Base-by-base conservation (phyloP, 352 stramenopile genomes). In the Globisporangium barbulae region DNA sequence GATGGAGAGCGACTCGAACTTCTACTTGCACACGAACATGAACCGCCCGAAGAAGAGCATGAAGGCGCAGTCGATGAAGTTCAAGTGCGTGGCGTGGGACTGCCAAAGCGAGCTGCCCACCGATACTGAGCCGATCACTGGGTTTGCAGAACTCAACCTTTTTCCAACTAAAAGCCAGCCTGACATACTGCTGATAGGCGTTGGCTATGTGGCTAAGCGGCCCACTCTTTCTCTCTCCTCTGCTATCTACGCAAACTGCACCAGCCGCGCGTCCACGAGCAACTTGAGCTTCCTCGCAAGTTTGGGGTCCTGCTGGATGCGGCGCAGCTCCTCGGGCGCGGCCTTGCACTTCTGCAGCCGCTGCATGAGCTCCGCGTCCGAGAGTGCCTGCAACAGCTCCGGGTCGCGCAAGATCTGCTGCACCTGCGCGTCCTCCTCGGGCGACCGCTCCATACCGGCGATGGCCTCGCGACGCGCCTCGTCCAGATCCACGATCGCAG, bases 1-100 rank as follows among this genome's bases (percentile, higher is more conserved):
- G 0, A 91, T 96, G 85, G 88, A 94, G 55, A 96, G 93, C 64
- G 85, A 85, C 13, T 83, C 79, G 5, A 96, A 96, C 58, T 96
- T 92, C 67, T 94, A 96, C 60, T 55, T 96, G 28, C 85, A 93
- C 62, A 83, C 79, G 41, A 74, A 67, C 37, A 84, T 77, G 19
- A 91, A 83, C 12, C 85, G 86, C 1, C 84, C 88, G 9, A 90
- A 90, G 67, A 94, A 94, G 73, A 84, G 94, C 58, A 89, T 90
- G 70, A 94, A 96, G 65, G 84, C 84, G 7, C 83, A 93, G 49
- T 74, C 70, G 13, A 57, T 90, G 57, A 81, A 91, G 72, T 85
- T 96, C 54, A 85, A 81, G 7, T 86, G 78, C 60, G 81, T 96
- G 39, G 88, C 84, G 22, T 96, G 88, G 88, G 86, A 94, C 63